Evolutionary conservation across 345 rosid genomes (phyloP).

Genomic region (Salix arbutifolia): DNA sequence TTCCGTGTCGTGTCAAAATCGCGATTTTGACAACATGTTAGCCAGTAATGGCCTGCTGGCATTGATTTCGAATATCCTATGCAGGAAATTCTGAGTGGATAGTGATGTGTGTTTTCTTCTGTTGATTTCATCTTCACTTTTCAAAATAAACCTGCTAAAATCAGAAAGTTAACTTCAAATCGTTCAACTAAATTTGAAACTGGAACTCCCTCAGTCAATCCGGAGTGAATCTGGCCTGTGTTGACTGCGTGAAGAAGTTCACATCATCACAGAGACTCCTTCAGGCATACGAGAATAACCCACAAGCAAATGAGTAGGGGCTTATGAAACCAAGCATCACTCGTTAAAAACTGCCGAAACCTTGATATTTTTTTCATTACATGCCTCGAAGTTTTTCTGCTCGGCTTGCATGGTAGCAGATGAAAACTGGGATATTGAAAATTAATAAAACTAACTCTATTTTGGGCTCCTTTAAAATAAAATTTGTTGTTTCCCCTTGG

Average conservation of each 20-base stretch:
- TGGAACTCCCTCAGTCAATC: background rate
- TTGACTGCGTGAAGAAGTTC: background rate
- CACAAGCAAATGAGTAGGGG: background rate
- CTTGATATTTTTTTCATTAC: background rate
- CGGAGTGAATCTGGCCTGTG: background rate
- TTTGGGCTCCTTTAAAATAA: background rate
- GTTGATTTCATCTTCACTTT: background rate
- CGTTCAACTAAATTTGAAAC: background rate
- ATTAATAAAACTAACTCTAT: background rate
- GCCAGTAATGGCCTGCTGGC: no score
- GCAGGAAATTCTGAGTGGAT: no score
- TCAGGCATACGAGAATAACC: background rate
- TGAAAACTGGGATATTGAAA: background rate
- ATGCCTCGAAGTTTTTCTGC: background rate
- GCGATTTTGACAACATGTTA: no score
- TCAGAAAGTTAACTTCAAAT: background rate
- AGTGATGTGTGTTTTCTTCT: background rate
- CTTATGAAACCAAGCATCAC: background rate
- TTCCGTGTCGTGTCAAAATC: no score
- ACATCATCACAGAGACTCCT: background rate
- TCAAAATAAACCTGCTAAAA: background rate
- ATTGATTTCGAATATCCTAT: no score
- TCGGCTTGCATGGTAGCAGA: background rate
- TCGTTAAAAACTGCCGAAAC: background rate
- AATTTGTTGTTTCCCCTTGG: conserved; percentile 23